Evolutionary conservation across 2,329 filamentous ascomycete genomes (phyloP), one percentile per base, ranked within the genome.

Genomic region (Zalaria obscura): DNA sequence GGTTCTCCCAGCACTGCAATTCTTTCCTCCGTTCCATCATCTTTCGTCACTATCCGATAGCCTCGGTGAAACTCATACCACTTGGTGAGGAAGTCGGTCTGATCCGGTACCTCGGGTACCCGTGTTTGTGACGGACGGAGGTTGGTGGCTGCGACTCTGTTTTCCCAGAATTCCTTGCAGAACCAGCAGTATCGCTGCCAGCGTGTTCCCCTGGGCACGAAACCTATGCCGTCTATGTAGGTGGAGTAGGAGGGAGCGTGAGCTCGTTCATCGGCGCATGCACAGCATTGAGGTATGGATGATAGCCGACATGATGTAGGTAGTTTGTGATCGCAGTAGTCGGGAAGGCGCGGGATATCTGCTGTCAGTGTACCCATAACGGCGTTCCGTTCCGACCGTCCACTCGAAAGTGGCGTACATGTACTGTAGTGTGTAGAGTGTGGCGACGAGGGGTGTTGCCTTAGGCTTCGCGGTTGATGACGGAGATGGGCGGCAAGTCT

Each of bases 171-270:
- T 38, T 67, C 65, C 53, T 66, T 66, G 46, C 68, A 71, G 47
- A 64, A 68, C 66, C 66, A 70, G 47, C 68, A 71, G 44, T 71
- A 71, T 42, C 63, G 55, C 48, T 70, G 64, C 66, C 67, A 70
- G 33, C 68, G 49, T 4, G 61, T 67, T 2, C 67, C 68, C 25
- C 66, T 55, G 31, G 62, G 58, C 4, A 69, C 67, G 35, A 66
- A 67, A 6, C 68, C 68, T n/a, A 70, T 56, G 18, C 68, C 68
- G 41, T 70, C 68, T 33, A 70, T 62, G 48, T 70, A 70, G 0
- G 65, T 62, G 8, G 55, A 52, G 45, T 70, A 71, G 1, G 61
- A 58, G 2, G 57, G 50, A 3, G 63, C 56, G 42, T 71, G 67
- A 2, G 56, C 42, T 40, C 54, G 48, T 31, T 56, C 54, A 37